Evolutionary conservation across 2,329 filamentous ascomycete genomes (phyloP), one percentile per base, ranked within the genome.

Genomic region (Diaporthe caulivora): DNA sequence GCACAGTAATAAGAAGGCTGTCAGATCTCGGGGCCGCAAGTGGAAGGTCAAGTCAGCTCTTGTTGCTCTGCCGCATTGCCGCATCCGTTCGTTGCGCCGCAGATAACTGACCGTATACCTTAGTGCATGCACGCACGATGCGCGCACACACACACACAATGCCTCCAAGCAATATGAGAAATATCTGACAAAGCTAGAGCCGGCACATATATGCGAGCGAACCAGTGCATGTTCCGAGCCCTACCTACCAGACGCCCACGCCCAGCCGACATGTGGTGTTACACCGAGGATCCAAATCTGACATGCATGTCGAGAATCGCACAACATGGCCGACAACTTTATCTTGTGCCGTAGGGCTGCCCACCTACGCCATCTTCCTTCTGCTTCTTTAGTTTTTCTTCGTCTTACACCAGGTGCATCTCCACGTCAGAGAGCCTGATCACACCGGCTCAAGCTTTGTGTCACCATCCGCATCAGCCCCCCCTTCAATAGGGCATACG

Each of bases 261-360:
- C 54, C 17, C 68, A 26, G 53, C 55, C 69, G 55, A 44, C 37
- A 58, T 62, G 69, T 71, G 69, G 55, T 54, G 69, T 62, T 60
- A 62, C 69, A 71, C 34, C 10, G 34, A 44, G 69, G 44, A 62
- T 62, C 69, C 69, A 67, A 67, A 53, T 71, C 69, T 71, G 69
- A 71, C 69, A 71, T 71, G 69, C 69, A 71, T 71, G n/a, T 21
- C 15, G 31, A 55, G 21, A 62, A 53, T 60, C 55, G 69, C 53
- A 29, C 69, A 51, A 37, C 55, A 58, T 62, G 55, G 55, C 55
- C 54, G 54, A 37, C 55, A 71, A 53, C 55, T 53, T 21, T 71
- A 71, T 71, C 44, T 62, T 55, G 42, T 58, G 11, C 29, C 69
- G 47, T 71, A 71, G 69, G 69, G 69, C 69, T 71, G 69, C 69